Base-by-base conservation (phyloP, 768 basidiomycete species). In the Trametopsis cervina region DNA sequence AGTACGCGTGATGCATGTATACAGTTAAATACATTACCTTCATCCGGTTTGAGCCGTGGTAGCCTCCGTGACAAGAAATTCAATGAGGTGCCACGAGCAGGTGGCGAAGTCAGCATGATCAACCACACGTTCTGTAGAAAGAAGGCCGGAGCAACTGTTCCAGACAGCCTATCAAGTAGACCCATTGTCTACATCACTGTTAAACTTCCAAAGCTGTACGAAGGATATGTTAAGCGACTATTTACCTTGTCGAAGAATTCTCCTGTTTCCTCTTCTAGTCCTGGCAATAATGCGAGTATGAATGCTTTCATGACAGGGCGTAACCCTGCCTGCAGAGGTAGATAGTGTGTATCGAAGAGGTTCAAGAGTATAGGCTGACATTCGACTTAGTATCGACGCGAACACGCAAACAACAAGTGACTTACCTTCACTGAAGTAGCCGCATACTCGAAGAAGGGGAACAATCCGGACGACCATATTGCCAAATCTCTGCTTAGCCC, bases 371-470 rank as follows among this genome's bases (percentile, higher is more conserved):
- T 77, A 2, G 94, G 94, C 85, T 95, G 50, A 20, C 27, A 36
- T 13, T 9, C 12, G 39, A 25, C 47, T 23, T 17, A 37, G 25
- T 10, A 12, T 17, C n/a, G 33, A 40, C 23, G 25, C n/a, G 33
- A 38, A 21, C 12, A 21, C 4, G 38, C 7, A 10, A 22, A 20
- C 2, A 10, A 11, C n/a, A 24, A 1, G 20, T 36, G 23, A 49
- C 68, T 43, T 54, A 88, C 91, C 76, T 91, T 91, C 49, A 97
- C 93, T 17, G 93, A 93, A n/a, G 94, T 98, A n/a, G 95, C 86
- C 9, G 96, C 92, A 65, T 92, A 98, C 68, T 97, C 92, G 59
- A 98, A 97, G 78, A 98, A 98, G 0, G 96, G 96, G 63, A 99
- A 97, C 4, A 99, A 67, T 5, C 96, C 96, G 3, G 92, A 85